These are phyloP conservation scores for Capillidium rhysosporum DNA, from an alignment of 371 early-diverging fungal species.

Conservation along the genomic window DNA sequence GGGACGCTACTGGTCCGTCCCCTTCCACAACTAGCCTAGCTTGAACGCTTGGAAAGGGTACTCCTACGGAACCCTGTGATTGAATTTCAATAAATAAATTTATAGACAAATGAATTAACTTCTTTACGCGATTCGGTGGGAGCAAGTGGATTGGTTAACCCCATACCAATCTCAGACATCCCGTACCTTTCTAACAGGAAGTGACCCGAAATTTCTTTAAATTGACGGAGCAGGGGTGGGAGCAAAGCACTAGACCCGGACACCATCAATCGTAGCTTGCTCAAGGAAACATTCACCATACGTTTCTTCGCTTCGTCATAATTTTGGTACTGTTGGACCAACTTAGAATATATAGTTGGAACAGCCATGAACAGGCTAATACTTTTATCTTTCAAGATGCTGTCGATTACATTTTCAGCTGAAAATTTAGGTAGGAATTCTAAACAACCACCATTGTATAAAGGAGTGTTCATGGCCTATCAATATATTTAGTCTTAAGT, in stretches of 20 bases:
- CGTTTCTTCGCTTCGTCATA: background rate
- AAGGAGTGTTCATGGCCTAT: conserved; percentile 36
- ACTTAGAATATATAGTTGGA: conserved; percentile 50
- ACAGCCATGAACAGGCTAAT: conserved; percentile 72
- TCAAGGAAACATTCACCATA: conserved; percentile 22
- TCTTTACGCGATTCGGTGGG: conserved; percentile 21
- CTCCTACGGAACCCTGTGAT: conserved; percentile 45
- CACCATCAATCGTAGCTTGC: conserved; percentile 53
- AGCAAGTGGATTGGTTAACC: conserved; percentile 40
- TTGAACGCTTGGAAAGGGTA: conserved; percentile 50
- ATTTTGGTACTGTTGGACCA: conserved; percentile 1
- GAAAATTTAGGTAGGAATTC: conserved; percentile 55
- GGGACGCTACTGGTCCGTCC: conserved; percentile 9
- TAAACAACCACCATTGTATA: conserved; percentile 46
- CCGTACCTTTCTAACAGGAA: conserved; percentile 65
- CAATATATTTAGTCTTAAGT: conserved; percentile 8
- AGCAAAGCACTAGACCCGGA: conserved; percentile 65
- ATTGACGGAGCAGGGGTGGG: conserved; percentile 29
- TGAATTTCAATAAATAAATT: background rate
- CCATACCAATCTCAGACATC: conserved; percentile 84
- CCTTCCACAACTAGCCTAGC: conserved; percentile 31
- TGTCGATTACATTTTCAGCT: conserved; percentile 33
- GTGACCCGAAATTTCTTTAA: conserved; percentile 55
- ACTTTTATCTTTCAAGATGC: conserved; percentile 20
- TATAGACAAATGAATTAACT: conserved; percentile 10